These are phyloP conservation scores for Starmerella kuoi DNA, from an alignment of 805 yeast species.

Conservation along the genomic window DNA sequence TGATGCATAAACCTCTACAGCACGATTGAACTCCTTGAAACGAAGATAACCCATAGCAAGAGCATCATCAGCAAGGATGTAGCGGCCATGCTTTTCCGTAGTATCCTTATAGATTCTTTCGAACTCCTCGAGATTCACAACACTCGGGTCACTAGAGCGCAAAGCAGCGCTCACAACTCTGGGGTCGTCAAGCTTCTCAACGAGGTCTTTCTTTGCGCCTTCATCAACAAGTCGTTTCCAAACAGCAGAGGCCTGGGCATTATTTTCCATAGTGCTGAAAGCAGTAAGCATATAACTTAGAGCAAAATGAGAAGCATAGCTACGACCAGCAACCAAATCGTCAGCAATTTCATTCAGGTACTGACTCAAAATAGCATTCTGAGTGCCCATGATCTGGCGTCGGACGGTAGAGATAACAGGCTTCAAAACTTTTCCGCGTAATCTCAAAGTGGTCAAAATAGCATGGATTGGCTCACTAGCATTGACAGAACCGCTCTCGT, in stretches of 20 bases:
- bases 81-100: conserved; percentile 17
- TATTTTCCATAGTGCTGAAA: conserved; percentile 16
- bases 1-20: conserved; percentile 20
- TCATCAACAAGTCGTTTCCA: conserved; percentile 19
- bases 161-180: conserved; percentile 22
- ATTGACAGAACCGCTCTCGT: conserved; percentile 6
- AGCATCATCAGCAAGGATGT: conserved; percentile 22
- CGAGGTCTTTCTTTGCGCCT: conserved; percentile 5
- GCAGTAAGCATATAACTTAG: conserved; percentile 23
- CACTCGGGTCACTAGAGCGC: conserved; percentile 19
- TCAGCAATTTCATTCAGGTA: conserved; percentile 20
- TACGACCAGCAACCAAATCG: conserved; percentile 18
- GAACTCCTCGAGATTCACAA: conserved; percentile 19
- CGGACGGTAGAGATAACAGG: conserved; percentile 20
- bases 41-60: conserved; percentile 18
- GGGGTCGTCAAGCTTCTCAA: conserved; percentile 17
- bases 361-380: conserved; percentile 17
- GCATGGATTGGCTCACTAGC: conserved; percentile 22
- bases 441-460: conserved; percentile 19
- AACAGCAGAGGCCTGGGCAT: conserved; percentile 17
- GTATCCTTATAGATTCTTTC: conserved; percentile 18
- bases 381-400: conserved; percentile 15
- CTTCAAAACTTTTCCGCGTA: conserved; percentile 18
- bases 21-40: conserved; percentile 14
- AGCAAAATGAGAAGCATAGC: conserved; percentile 20